Conservation (phyloP, 257 asterid genomes). For the Linaria vulgaris region DNA sequence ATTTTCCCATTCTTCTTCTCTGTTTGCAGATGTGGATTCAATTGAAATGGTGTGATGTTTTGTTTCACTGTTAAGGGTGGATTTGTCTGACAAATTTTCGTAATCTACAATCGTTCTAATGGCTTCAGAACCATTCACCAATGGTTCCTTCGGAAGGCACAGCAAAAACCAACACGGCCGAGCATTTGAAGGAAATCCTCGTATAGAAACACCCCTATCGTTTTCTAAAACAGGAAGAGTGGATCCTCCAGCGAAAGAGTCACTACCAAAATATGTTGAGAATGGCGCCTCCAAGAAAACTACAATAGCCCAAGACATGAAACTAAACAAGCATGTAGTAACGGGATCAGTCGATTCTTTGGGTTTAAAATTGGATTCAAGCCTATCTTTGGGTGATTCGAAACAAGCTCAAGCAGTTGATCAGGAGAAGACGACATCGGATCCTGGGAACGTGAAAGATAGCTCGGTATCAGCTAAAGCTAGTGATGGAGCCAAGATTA, state of each 20-base stretch:
- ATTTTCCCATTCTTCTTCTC: neutral
- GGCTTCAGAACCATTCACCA: conserved; percentile 50
- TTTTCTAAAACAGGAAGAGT: conserved; percentile 32
- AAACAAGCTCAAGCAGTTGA: conserved; percentile 25
- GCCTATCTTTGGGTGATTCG: conserved; percentile 45
- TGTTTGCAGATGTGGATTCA: conserved; percentile 39
- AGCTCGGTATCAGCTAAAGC: conserved; percentile 50
- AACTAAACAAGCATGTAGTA: conserved; percentile 24
- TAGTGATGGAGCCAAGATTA: conserved; percentile 54
- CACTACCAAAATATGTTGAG: conserved; percentile 27
- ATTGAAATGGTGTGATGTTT: conserved; percentile 37
- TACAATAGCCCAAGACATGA: conserved; percentile 28
- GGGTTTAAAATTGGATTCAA: conserved; percentile 46
- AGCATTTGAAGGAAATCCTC: conserved; percentile 28
- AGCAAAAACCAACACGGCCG: conserved; percentile 38
- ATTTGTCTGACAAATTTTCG: conserved; percentile 16
- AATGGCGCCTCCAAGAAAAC: conserved; percentile 28
- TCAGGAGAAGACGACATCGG: conserved; percentile 37
- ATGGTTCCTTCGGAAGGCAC: conserved; percentile 40
- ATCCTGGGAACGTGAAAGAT: conserved; percentile 36
- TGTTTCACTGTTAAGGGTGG: conserved; percentile 22
- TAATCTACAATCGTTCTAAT: conserved; percentile 30
- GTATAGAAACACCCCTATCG: conserved; percentile 23
- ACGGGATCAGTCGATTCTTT: conserved; percentile 39
- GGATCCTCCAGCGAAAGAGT: conserved; percentile 34